Conservation (phyloP, 129 eudicot species). For the Flaveria bidentis region DNA sequence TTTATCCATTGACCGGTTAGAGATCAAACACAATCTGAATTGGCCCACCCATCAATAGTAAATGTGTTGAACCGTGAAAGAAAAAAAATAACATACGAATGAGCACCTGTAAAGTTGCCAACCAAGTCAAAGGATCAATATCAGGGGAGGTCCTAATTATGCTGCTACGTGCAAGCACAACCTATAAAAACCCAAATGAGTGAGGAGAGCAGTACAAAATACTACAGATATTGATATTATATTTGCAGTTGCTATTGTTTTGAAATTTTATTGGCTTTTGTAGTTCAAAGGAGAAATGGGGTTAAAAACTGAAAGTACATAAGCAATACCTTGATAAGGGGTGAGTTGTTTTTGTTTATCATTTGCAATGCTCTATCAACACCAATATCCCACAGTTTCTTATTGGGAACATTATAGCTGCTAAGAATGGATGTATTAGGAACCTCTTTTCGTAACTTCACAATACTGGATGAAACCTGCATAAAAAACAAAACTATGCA, state of each 20-base stretch:
- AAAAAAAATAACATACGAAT: background rate
- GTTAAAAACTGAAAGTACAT: background rate
- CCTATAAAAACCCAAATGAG: constrained; percentile 44
- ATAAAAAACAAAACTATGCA: constrained; percentile 19
- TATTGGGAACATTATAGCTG: constrained; percentile 68
- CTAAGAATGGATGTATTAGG: constrained; percentile 52
- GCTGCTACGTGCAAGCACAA: constrained; percentile 98
- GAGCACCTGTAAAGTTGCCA: constrained; percentile 75
- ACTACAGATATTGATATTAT: background rate
- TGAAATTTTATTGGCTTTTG: background rate
- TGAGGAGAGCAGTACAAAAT: background rate
- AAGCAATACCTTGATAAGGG: constrained; percentile 63
- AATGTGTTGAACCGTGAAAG: background rate
- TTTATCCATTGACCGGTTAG: background rate
- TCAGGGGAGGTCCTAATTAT: constrained; percentile 67
- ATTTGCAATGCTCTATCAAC: constrained; percentile 70
- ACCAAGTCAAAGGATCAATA: constrained; percentile 85
- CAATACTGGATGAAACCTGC: constrained; percentile 64
- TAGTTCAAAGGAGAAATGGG: background rate
- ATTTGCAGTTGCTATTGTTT: background rate
- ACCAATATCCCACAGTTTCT: constrained; percentile 68
- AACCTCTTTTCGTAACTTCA: constrained; percentile 43
- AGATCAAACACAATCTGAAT: constrained; percentile 16
- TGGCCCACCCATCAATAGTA: background rate
- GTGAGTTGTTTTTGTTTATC: constrained; percentile 59